Evolutionary conservation across 169 alveolate genomes (phyloP), one percentile per base, ranked within the genome.

Genomic region (Eimeria maxima): DNA sequence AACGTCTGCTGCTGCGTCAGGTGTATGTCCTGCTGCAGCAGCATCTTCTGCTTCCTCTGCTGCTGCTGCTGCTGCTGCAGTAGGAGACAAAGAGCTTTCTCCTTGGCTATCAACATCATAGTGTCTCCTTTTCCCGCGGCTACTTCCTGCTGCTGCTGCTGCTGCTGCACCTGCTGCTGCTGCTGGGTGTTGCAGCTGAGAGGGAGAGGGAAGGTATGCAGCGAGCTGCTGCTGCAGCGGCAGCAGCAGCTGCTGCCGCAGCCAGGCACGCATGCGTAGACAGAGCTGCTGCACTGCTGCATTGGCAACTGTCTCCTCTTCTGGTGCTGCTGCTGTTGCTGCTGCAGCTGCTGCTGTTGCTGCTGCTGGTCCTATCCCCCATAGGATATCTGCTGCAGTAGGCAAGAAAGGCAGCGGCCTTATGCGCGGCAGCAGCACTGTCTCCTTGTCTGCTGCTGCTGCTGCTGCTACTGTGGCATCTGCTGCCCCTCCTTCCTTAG

Each of bases 231-330:
- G 86, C 86, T 80, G 90, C 67, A 80, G 90, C 47, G 90, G 90
- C 65, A 80, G 90, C 69, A 80, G 90, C 90, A 80, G 69, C 90
- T 47, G 90, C 67, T 80, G 42, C n/a, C 90, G 67, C 90, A 80
- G 90, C 65, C 50, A 29, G 5, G 69, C 67, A n/a, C 90, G 90
- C 14, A 80, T 80, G 69, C 42, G 60, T 47, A 53, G 42, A 53
- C 67, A 42, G 44, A 80, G 60, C 20, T 47, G 90, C 90, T 80
- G 90, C 67, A 80, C 44, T 42, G 60, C 67, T 47, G 90, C 69
- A 20, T 67, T 47, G 4, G 27, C 29, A 22, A 47, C 90, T 80
- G 60, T 47, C 44, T 80, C 69, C 90, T 42, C 65, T n/a, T 80
- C 22, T 42, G 60, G 45, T 27, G 60, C 90, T 29, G 71, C 42